Percentiles rank a stretch among this genome's conserved stretches.
Evolutionary conservation across 805 yeast species (phyloP).

Genomic region (Kuraishia molischiana): DNA sequence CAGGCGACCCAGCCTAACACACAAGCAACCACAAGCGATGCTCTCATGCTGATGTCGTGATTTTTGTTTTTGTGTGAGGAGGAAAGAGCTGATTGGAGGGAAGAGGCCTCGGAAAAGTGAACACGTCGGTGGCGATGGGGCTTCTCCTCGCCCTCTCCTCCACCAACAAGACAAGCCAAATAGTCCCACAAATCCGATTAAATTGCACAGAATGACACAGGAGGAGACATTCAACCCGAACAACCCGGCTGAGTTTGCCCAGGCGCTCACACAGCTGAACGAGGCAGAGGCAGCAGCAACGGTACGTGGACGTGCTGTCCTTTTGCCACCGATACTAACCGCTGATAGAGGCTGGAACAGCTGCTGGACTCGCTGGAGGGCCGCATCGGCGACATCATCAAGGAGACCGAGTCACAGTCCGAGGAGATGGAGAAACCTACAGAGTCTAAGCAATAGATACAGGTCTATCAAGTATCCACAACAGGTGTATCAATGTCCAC

Average conservation of each 20-base stretch:
- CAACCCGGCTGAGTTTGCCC: conserved; percentile 29
- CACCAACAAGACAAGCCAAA: too few species aligned
- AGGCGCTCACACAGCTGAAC: conserved; percentile 47
- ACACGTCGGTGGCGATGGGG: too few species aligned
- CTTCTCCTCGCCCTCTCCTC: too few species aligned
- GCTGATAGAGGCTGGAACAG: conserved; percentile 37
- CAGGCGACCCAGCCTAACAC: background rate
- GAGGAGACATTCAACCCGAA: conserved; percentile 13
- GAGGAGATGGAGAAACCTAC: background rate
- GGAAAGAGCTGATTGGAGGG: too few species aligned
- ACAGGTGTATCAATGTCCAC: too few species aligned
- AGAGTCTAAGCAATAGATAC: background rate
- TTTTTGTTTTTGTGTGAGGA: too few species aligned
- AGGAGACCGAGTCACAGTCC: conserved; percentile 29
- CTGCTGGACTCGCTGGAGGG: conserved; percentile 58
- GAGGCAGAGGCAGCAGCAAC: conserved; percentile 63
- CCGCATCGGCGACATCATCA: conserved; percentile 47
- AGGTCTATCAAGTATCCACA: too few species aligned
- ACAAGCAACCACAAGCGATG: background rate
- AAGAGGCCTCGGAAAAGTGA: too few species aligned
- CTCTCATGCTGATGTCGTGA: too few species aligned
- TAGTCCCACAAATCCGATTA: too few species aligned
- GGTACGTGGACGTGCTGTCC: conserved; percentile 17
- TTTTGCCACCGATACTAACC: background rate
- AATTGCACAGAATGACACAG: conserved; percentile 12